Percentiles rank a stretch among this genome's conserved stretches.
Evolutionary conservation across 208 protist species (phyloP).

Genomic region (Sergeia podlipaevii): DNA sequence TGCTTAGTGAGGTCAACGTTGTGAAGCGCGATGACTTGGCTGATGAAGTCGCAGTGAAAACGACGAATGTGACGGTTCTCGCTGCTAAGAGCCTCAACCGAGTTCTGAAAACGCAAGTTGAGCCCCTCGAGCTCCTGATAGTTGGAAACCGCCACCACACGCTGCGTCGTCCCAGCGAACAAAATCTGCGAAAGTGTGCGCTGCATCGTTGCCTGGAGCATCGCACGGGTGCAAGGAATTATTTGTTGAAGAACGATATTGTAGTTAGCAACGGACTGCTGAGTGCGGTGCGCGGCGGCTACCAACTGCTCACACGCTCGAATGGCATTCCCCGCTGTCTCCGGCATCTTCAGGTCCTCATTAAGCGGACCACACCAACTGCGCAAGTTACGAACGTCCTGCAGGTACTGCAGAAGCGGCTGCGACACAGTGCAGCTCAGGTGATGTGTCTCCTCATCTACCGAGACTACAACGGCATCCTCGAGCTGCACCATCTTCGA

Average conservation of each 20-base stretch:
- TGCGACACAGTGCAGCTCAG: conserved; percentile 58
- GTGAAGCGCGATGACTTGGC: conserved; percentile 80
- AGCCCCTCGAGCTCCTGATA: conserved; percentile 82
- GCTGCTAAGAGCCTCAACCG: conserved; percentile 68
- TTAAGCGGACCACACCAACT: conserved; percentile 24
- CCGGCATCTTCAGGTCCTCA: conserved; percentile 25
- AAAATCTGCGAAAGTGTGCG: conserved; percentile 60
- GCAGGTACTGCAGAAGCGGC: conserved; percentile 50
- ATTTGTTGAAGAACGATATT: conserved; percentile 80
- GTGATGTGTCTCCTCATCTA: conserved; percentile 20
- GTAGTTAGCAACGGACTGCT: conserved; percentile 81
- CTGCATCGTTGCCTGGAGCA: conserved; percentile 55
- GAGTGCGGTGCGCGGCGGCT: conserved; percentile 42
- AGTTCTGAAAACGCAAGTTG: conserved; percentile 82
- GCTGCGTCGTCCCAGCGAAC: conserved; percentile 32
- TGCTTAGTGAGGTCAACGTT: conserved; percentile 87
- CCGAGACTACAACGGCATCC: conserved; percentile 39
- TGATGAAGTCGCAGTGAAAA: conserved; percentile 83
- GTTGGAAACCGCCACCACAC: conserved; percentile 54
- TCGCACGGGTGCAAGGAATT: conserved; percentile 62
- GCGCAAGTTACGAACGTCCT: conserved; percentile 66
- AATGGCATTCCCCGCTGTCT: conserved; percentile 37
- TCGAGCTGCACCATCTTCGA: conserved; percentile 32
- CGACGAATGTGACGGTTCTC: conserved; percentile 83
- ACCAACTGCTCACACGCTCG: conserved; percentile 54